A percentile compares a stretch with the other conserved stretches of the same genome.
phyloP scores from a whole-genome alignment of 768 basidiomycete genomes.

The Psilocybe sp. region DNA sequence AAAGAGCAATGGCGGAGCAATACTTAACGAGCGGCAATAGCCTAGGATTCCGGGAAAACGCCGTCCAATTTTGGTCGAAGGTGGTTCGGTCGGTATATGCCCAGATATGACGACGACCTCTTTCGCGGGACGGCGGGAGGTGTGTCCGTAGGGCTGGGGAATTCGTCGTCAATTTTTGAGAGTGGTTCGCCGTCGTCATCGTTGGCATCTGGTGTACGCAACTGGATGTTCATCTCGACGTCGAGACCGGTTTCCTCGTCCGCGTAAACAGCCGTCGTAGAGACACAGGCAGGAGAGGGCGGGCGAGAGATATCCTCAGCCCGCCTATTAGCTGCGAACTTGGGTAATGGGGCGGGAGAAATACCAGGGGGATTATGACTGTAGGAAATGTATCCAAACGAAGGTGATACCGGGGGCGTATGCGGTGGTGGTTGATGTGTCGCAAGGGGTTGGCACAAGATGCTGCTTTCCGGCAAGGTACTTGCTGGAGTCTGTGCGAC shows the following conservation, averaged over 20 bases:
- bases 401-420: background rate
- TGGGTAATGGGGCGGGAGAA: conserved; percentile 6
- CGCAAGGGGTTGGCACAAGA: conserved; percentile 12
- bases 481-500: background rate
- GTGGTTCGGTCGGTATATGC: too few relatives aligned
- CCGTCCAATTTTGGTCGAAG: too few relatives aligned
- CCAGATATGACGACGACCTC: too few relatives aligned
- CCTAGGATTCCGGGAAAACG: too few relatives aligned
- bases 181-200: conserved; percentile 11
- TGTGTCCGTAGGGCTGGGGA: too few relatives aligned
- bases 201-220: conserved; percentile 7
- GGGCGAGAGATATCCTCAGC: conserved; percentile 8
- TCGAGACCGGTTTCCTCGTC: conserved; percentile 1
- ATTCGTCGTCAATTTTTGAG: background rate
- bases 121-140: background rate
- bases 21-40: too few relatives aligned
- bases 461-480: conserved; percentile 10
- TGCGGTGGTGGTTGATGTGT: conserved; percentile 2
- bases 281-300: conserved; percentile 4
- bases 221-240: conserved; percentile 11
- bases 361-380: background rate
- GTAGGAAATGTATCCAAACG: background rate
- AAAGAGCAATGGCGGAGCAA: too few relatives aligned
- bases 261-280: background rate
- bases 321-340: conserved; percentile 3